Evolutionary conservation across 257 asterid species (phyloP).

Genomic region (Anisodus tanguticus): DNA sequence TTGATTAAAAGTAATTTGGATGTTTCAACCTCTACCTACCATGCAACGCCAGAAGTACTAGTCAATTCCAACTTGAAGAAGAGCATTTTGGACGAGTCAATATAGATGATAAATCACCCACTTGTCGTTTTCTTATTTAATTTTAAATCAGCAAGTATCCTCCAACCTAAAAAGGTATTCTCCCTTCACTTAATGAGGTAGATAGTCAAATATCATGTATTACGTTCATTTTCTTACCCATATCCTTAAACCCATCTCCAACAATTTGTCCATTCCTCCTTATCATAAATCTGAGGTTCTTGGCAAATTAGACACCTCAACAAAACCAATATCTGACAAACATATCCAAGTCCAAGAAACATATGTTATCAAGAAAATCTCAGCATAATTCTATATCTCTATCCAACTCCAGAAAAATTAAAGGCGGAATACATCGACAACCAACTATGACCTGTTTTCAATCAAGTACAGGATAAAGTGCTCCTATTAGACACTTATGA

Average conservation of each 20-base stretch:
- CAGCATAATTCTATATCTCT: not conserved
- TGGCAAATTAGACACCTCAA: constrained; percentile 1
- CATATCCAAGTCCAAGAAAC: not conserved
- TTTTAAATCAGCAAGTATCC: not conserved
- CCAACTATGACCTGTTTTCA: too few species aligned
- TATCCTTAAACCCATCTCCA: not conserved
- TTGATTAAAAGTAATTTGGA: not conserved
- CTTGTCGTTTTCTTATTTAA: not conserved
- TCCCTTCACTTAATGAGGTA: not conserved
- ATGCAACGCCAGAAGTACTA: not conserved
- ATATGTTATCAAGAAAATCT: not conserved
- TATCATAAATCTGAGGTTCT: constrained; percentile 4
- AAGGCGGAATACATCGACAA: not conserved
- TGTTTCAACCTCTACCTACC: constrained; percentile 17
- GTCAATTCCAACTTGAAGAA: not conserved
- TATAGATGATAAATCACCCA: not conserved
- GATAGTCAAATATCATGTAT: constrained; percentile 2
- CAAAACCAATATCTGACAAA: not conserved
- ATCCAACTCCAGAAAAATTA: not conserved
- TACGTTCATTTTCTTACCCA: not conserved
- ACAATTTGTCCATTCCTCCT: not conserved
- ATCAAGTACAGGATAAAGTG: too few species aligned
- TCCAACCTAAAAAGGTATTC: not conserved
- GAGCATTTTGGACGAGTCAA: not conserved
- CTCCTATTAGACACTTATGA: too few species aligned